These are phyloP conservation scores for Nephelium lappaceum DNA, from an alignment of 345 rosid species.

Conservation along the genomic window DNA sequence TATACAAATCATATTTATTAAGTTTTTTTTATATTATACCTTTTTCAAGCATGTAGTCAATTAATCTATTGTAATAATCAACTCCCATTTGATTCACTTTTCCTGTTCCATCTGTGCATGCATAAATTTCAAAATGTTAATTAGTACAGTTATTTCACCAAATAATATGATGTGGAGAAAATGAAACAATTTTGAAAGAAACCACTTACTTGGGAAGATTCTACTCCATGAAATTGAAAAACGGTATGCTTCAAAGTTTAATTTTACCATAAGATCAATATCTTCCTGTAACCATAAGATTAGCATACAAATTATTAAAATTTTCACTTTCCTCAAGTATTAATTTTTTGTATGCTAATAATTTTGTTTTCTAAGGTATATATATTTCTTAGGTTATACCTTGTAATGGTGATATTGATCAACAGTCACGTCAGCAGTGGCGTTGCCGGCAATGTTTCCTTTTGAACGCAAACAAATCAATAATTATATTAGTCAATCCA, in stretches of 20 bases:
- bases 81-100: constrained; percentile 60
- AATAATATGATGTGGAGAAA: neutral
- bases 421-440: constrained; percentile 54
- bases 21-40: constrained; percentile 25
- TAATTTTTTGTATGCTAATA: too few species aligned
- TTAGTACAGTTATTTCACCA: too few species aligned
- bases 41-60: constrained; percentile 47
- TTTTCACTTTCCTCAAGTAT: too few species aligned
- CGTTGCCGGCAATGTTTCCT: constrained; percentile 46
- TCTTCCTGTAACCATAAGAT: constrained; percentile 37
- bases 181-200: neutral
- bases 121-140: neutral
- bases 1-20: neutral
- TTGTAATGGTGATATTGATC: constrained; percentile 64
- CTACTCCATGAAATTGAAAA: constrained; percentile 66
- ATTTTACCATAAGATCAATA: constrained; percentile 40
- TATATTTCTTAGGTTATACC: constrained; percentile 2
- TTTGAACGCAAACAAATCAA: neutral
- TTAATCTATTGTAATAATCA: constrained; percentile 57
- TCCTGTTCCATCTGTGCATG: constrained; percentile 54
- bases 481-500: neutral
- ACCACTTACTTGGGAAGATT: constrained; percentile 48
- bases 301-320: too few species aligned
- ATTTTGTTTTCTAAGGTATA: too few species aligned
- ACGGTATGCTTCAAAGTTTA: constrained; percentile 59